Base-by-base conservation (phyloP, 2,329 filamentous ascomycete genomes). In the Aspergillus transmontanensis region DNA sequence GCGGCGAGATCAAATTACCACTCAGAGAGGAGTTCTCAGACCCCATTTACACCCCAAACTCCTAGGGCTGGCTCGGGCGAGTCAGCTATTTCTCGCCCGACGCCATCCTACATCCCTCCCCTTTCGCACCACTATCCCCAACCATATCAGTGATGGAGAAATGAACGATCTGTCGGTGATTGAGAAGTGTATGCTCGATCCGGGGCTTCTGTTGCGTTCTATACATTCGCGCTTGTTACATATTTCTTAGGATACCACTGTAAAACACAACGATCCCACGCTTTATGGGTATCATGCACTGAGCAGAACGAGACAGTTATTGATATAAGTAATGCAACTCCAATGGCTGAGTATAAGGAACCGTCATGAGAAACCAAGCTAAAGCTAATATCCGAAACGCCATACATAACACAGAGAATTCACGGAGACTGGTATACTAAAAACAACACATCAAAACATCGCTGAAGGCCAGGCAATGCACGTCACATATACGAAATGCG, bases 31-130 rank as follows among this genome's bases (percentile, higher is more conserved):
- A 55, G 32, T 16, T 39, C 30, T 4, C 61, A 63, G 43, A 50
- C 62, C 9, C 45, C 67, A 12, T 65, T 57, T 41, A 64, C 64
- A 4, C 67, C 67, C 6, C 67, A 61, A 12, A 67, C 67, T 5
- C 64, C 66, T 5, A 61, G 19, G 51, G 36, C 65, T 9, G 19
- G 16, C 23, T 30, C 39, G 41, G 32, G 58, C 30, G 41, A 41
- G 30, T 19, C 41, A 19, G 54, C 36, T 57, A 28, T 14, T 16
- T 23, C 48, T 3, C 39, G 19, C 14, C 9, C n/a, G 14, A 30
- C 28, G 7, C 23, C 36, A 16, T 32, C 34, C n/a, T 21, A 21
- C 7, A 39, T 48, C 23, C 4, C 43, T 21, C 30, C 32, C 3
- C 28, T 45, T 2, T 58, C 39, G n/a, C 56, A 55, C 16, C 32